Percentiles rank a stretch among this genome's conserved stretches.
Conservation (phyloP, 352 stramenopile species). For the Globisporangium cylindrosporum region DNA sequence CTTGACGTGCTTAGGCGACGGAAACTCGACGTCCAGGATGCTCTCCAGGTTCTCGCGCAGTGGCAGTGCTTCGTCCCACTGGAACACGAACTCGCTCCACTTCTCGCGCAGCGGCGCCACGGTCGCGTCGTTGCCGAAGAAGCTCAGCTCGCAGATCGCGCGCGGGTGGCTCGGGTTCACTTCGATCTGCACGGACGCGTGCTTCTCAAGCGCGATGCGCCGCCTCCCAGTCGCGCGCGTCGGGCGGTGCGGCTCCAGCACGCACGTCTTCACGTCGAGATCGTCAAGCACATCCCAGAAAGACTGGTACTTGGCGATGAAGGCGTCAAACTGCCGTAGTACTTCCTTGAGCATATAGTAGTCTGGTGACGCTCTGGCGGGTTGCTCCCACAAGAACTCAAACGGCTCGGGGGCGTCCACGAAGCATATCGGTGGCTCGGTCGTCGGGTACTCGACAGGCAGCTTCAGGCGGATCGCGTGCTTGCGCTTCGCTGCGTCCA, state of each 20-base stretch:
- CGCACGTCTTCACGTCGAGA: constrained; percentile 67
- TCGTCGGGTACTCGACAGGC: constrained; percentile 34
- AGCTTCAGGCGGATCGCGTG: constrained; percentile 46
- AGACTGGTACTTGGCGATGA: constrained; percentile 41
- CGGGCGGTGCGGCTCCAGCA: constrained; percentile 71
- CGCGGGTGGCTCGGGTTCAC: constrained; percentile 41
- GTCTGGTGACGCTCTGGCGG: background rate
- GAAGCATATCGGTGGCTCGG: constrained; percentile 26
- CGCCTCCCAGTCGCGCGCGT: constrained; percentile 60
- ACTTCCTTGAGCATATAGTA: constrained; percentile 21
- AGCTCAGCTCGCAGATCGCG: constrained; percentile 56
- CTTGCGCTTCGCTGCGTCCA: constrained; percentile 36
- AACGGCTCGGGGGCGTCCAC: constrained; percentile 63
- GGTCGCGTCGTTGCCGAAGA: constrained; percentile 71
- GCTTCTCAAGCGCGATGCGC: constrained; percentile 59
- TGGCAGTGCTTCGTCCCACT: constrained; percentile 55
- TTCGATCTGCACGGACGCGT: constrained; percentile 76
- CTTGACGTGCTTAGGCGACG: constrained; percentile 45
- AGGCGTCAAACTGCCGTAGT: background rate
- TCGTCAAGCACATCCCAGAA: constrained; percentile 82
- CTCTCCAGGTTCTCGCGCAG: constrained; percentile 70
- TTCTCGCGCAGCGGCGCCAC: constrained; percentile 49
- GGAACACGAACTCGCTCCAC: constrained; percentile 50
- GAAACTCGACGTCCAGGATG: constrained; percentile 58
- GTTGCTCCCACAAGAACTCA: constrained; percentile 16